phyloP scores from a whole-genome alignment of 306 rosid genomes.

The Cucurbita ficifolia region DNA sequence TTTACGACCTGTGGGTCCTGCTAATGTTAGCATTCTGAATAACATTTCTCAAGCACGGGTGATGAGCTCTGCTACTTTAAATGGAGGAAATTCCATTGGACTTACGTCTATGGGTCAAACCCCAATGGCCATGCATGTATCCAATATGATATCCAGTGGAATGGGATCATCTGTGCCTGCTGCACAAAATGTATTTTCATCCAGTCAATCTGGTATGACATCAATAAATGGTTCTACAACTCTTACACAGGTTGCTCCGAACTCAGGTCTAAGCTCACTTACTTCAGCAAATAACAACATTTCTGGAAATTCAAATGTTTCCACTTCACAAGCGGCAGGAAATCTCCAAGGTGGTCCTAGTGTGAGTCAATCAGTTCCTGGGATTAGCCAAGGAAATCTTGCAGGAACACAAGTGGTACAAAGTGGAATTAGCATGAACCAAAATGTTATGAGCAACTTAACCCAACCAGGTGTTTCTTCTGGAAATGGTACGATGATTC shows the following conservation, averaged over 20 bases:
- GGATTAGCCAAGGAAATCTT: constrained; percentile 70
- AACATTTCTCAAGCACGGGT: constrained; percentile 77
- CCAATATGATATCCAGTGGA: constrained; percentile 96
- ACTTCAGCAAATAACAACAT: constrained; percentile 47
- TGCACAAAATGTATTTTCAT: constrained; percentile 68
- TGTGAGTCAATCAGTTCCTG: constrained; percentile 61
- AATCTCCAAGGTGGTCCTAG: constrained; percentile 70
- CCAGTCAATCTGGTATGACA: constrained; percentile 48
- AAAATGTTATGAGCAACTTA: constrained; percentile 58
- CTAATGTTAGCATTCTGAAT: constrained; percentile 68
- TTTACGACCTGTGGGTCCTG: constrained; percentile 57
- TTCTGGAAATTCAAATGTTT: constrained; percentile 62
- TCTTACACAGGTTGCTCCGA: constrained; percentile 67
- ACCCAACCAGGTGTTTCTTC: constrained; percentile 69
- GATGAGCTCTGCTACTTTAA: constrained; percentile 57
- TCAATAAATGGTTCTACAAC: constrained; percentile 54
- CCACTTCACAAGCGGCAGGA: constrained; percentile 66
- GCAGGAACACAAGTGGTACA: constrained; percentile 68
- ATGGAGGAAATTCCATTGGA: constrained; percentile 69
- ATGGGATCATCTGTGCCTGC: constrained; percentile 77
- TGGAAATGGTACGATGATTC: constrained; percentile 86
- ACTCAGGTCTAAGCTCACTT: constrained; percentile 52
- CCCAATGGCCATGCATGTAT: constrained; percentile 85
- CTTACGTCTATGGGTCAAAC: constrained; percentile 66
- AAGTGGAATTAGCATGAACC: constrained; percentile 71